These are phyloP conservation scores for Spathaspora gorwiae DNA, from an alignment of 805 yeast genomes.

Conservation along the genomic window DNA sequence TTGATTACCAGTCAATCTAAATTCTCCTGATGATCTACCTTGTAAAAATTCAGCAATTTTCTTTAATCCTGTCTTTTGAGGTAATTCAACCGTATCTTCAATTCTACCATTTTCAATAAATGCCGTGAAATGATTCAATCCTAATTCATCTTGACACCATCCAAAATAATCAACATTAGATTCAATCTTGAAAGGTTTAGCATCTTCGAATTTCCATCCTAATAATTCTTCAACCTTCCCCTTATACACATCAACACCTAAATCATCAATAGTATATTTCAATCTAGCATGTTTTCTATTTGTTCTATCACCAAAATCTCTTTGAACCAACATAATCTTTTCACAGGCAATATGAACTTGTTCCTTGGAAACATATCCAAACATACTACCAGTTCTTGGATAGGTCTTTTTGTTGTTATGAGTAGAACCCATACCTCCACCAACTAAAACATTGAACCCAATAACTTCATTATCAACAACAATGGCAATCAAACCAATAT, in stretches of 20 bases:
- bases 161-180: slow-evolving; percentile 91
- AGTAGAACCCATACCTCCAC: slow-evolving; percentile 99
- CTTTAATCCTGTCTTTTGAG: slow-evolving; percentile 82
- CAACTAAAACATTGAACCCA: slow-evolving; percentile 87
- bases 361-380: slow-evolving; percentile 70
- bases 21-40: slow-evolving; percentile 63
- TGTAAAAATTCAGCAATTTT: slow-evolving; percentile 70
- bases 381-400: slow-evolving; percentile 86
- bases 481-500: slow-evolving; percentile 87
- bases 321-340: slow-evolving; percentile 87
- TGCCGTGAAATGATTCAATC: slow-evolving; percentile 84
- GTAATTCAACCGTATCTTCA: slow-evolving; percentile 85
- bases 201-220: slow-evolving; percentile 70
- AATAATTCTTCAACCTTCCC: slow-evolving; percentile 75
- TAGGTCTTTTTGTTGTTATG: slow-evolving; percentile 95
- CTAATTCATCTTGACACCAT: slow-evolving; percentile 84
- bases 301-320: slow-evolving; percentile 91
- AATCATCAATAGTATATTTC: slow-evolving; percentile 92
- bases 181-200: slow-evolving; percentile 69
- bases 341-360: slow-evolving; percentile 78
- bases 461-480: slow-evolving; percentile 60
- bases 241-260: slow-evolving; percentile 84
- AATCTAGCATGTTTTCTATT: slow-evolving; percentile 97
- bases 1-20: slow-evolving; percentile 94
- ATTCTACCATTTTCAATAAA: slow-evolving; percentile 96